phyloP scores from a whole-genome alignment of 352 stramenopile species.

The Phytophthora hibernalis region DNA sequence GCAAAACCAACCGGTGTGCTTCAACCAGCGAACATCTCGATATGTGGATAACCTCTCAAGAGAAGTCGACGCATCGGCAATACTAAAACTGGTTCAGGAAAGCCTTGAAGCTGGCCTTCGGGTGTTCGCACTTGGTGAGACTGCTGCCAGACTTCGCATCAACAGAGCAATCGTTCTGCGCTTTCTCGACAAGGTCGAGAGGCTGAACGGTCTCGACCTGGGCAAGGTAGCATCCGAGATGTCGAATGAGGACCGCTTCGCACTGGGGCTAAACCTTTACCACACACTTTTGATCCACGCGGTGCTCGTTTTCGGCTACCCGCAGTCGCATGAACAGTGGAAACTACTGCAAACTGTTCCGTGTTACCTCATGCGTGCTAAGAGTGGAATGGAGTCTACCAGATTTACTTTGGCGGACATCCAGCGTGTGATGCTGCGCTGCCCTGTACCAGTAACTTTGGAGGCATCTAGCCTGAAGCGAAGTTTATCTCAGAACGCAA shows the following conservation, averaged over 20 bases:
- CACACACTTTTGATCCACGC: conserved; percentile 90
- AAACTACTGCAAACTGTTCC: conserved; percentile 70
- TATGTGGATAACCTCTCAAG: background rate
- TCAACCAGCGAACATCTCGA: conserved; percentile 59
- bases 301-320: conserved; percentile 44
- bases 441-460: conserved; percentile 44
- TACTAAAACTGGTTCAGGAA: conserved; percentile 32
- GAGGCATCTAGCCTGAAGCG: conserved; percentile 34
- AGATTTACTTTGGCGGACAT: conserved; percentile 81
- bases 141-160: conserved; percentile 22
- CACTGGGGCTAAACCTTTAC: conserved; percentile 92
- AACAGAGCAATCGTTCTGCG: conserved; percentile 34
- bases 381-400: conserved; percentile 21
- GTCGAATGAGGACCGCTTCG: conserved; percentile 45
- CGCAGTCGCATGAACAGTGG: conserved; percentile 75
- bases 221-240: conserved; percentile 20
- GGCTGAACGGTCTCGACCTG: conserved; percentile 51
- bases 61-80: background rate
- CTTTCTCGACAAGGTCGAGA: conserved; percentile 64
- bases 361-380: conserved; percentile 48
- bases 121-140: conserved; percentile 39
- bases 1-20: conserved; percentile 53
- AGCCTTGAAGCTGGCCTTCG: conserved; percentile 37
- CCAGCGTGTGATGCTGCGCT: conserved; percentile 86
- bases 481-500: conserved; percentile 29